Base-by-base conservation (phyloP, 805 yeast genomes). In the Nakazawaea wickerhamii region DNA sequence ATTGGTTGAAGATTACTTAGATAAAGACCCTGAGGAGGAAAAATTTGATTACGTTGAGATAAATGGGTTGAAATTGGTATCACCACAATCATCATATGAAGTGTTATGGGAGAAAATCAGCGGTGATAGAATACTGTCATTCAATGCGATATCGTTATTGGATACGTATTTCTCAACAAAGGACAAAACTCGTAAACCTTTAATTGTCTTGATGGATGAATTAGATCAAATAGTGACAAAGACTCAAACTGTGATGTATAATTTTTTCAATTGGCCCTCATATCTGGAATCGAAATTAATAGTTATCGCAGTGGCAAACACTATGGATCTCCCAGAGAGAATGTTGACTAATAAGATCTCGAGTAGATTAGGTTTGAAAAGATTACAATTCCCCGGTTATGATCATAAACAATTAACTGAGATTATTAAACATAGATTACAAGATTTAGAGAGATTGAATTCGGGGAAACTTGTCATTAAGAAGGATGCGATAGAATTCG, bases 231-330 rank as follows among this genome's bases (percentile, higher is more conserved):
- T 93, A 40, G 90, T 89, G 9, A 81, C 90, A 1, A 79, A 76
- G 42, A 81, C 79, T 45, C 96, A 88, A 57, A 77, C 79, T 35
- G 90, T 91, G 27, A 81, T 91, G 83, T 93, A 93, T 65, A 93
- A 93, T 59, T 88, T 93, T 57, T 89, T 93, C 71, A 93, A 93
- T 62, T 93, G 99, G 99, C 96, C 99, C 4, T 79, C 95, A 0
- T 79, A 86, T 54, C 67, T 75, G 10, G 68, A 79, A 50, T 89
- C 98, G 4, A 81, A 81, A 53, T 67, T 93, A 39, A 77, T 93
- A 39, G 95, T 93, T 2, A 71, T 93, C 32, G 97, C 98, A 0
- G 89, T 93, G 23, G 97, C 98, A 4, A 93, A 93, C 59, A 90
- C 97, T 0, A 89, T 93, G 96, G 98, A 93, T 64, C 65, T 93